phyloP scores from a whole-genome alignment of 352 stramenopile species.

The Phytopythium delawarense region DNA sequence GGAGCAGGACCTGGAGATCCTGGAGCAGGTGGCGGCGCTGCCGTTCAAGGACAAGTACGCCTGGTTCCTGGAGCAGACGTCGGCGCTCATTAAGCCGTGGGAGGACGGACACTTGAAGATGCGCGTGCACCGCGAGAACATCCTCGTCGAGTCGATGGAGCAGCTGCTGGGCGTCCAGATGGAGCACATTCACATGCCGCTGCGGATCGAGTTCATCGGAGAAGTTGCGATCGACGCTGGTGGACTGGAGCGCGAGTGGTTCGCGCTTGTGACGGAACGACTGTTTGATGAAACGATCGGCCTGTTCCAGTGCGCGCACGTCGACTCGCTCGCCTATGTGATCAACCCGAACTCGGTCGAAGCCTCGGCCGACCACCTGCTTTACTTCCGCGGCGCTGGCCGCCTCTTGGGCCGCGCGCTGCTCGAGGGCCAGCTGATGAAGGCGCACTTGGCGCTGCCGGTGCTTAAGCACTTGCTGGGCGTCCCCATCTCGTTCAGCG shows the following conservation, averaged over 20 bases:
- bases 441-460: conserved; percentile 76
- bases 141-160: conserved; percentile 80
- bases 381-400: conserved; percentile 96
- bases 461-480: conserved; percentile 84
- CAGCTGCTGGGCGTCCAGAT: conserved; percentile 69
- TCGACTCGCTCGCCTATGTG: conserved; percentile 24
- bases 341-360: conserved; percentile 80
- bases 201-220: conserved; percentile 85
- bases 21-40: conserved; percentile 79
- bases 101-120: conserved; percentile 81
- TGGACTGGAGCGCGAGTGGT: conserved; percentile 78
- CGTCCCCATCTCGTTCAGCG: conserved; percentile 84
- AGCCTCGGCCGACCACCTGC: conserved; percentile 62
- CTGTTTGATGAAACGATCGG: conserved; percentile 60
- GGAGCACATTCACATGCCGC: conserved; percentile 70
- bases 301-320: conserved; percentile 71
- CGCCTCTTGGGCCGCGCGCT: conserved; percentile 95
- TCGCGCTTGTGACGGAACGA: conserved; percentile 65
- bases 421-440: conserved; percentile 93
- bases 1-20: conserved; percentile 82
- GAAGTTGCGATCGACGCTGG: conserved; percentile 78
- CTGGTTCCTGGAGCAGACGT: conserved; percentile 81
- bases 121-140: conserved; percentile 65
- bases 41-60: conserved; percentile 79
- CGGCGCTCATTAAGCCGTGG: conserved; percentile 55